phyloP scores from a whole-genome alignment of 2,329 filamentous ascomycete species.

The Teratosphaeria pseudoeucalypti region DNA sequence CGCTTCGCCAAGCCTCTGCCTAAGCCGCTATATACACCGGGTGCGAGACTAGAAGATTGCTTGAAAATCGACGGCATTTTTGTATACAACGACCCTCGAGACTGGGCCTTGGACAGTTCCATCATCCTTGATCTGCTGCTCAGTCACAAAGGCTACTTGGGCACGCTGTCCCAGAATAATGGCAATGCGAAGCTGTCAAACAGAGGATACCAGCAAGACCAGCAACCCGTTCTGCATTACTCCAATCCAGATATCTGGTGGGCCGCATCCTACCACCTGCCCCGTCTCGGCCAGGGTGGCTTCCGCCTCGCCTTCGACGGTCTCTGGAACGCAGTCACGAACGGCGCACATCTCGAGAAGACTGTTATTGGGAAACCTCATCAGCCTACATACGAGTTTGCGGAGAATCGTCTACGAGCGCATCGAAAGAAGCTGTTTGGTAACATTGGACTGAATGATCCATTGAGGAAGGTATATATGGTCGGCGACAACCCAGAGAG shows the following conservation, averaged over 20 bases:
- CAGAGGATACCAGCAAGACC: conserved; percentile 70
- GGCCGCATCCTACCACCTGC: conserved; percentile 74
- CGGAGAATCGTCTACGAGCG: conserved; percentile 59
- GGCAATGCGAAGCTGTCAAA: conserved; percentile 54
- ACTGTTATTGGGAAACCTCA: conserved; percentile 77
- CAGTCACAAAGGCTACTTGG: conserved; percentile 66
- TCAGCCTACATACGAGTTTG: conserved; percentile 67
- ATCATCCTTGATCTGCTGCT: conserved; percentile 75
- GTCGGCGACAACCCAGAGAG: conserved; percentile 65
- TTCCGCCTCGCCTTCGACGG: conserved; percentile 76
- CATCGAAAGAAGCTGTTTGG: conserved; percentile 45
- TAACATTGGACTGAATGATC: conserved; percentile 23
- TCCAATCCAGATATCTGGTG: conserved; percentile 86
- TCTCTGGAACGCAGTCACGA: conserved; percentile 64
- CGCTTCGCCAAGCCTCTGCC: conserved; percentile 49
- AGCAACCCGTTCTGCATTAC: conserved; percentile 73
- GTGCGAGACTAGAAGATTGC: conserved; percentile 31
- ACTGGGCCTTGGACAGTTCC: conserved; percentile 87
- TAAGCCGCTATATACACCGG: conserved; percentile 32
- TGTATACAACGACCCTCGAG: conserved; percentile 89
- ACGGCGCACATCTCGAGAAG: conserved; percentile 43
- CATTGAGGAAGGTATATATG: conserved; percentile 79
- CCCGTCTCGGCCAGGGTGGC: conserved; percentile 82
- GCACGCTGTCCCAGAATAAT: conserved; percentile 68
- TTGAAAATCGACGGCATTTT: conserved; percentile 83